A percentile compares a stretch with the other conserved stretches of the same genome.
Evolutionary conservation across 2,329 filamentous ascomycete species (phyloP).

Genomic region (Cercospora beticola): DNA sequence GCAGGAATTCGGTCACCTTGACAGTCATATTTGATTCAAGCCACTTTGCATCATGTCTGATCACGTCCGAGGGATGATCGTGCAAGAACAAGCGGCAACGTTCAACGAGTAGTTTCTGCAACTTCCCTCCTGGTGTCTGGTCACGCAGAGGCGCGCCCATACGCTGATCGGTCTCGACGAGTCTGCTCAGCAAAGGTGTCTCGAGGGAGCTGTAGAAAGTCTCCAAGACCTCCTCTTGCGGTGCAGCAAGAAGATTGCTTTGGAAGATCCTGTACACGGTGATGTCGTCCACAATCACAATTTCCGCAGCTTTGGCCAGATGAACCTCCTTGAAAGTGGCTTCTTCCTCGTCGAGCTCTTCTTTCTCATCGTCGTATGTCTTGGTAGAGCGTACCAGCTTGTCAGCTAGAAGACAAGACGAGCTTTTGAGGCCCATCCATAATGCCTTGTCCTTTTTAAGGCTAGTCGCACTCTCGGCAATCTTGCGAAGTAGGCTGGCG

Average conservation of each 20-base stretch:
- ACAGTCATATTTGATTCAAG: slow-evolving; percentile 81
- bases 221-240: slow-evolving; percentile 84
- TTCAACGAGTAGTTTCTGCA: slow-evolving; percentile 82
- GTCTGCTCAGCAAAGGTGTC: slow-evolving; percentile 69
- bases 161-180: slow-evolving; percentile 75
- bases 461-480: slow-evolving; percentile 69
- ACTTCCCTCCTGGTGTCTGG: slow-evolving; percentile 64
- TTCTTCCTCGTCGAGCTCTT: slow-evolving; percentile 49
- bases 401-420: slow-evolving; percentile 79
- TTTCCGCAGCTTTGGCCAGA: slow-evolving; percentile 67
- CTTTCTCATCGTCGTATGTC: slow-evolving; percentile 44
- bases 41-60: slow-evolving; percentile 88
- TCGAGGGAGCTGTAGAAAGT: slow-evolving; percentile 81
- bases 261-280: slow-evolving; percentile 88
- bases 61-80: slow-evolving; percentile 72
- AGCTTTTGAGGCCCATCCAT: slow-evolving; percentile 70
- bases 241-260: slow-evolving; percentile 77
- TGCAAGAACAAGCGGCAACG: slow-evolving; percentile 87
- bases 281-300: slow-evolving; percentile 83
- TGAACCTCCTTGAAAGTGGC: slow-evolving; percentile 70
- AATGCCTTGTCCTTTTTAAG: slow-evolving; percentile 78
- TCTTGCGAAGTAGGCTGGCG: slow-evolving; percentile 72
- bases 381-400: slow-evolving; percentile 66
- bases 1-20: slow-evolving; percentile 73
- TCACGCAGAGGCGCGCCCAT: slow-evolving; percentile 67